phyloP scores from a whole-genome alignment of 371 early-diverging fungal genomes.

The Modicella reniformis region DNA sequence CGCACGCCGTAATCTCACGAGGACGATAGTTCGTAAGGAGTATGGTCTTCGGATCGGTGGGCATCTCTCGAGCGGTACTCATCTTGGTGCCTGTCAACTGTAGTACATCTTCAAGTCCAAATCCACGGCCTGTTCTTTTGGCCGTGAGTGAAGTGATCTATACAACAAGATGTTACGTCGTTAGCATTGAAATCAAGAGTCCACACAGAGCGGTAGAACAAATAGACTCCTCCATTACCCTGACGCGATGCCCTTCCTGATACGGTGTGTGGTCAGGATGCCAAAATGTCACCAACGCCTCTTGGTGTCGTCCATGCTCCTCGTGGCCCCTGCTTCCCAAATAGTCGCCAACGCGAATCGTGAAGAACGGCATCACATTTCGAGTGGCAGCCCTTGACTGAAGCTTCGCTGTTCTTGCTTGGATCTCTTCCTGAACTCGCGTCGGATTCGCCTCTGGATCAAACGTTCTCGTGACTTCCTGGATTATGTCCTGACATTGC shows the following conservation, averaged over 20 bases:
- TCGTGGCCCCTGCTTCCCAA: constrained; percentile 60
- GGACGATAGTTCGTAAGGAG: constrained; percentile 57
- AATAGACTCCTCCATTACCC: constrained; percentile 43
- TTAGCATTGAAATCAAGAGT: background rate
- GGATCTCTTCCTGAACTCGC: constrained; percentile 32
- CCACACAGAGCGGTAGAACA: too few species aligned
- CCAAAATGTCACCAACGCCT: constrained; percentile 66
- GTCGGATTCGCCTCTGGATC: constrained; percentile 11
- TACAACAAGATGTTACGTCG: too few species aligned
- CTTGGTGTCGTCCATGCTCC: constrained; percentile 21
- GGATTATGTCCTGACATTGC: constrained; percentile 34
- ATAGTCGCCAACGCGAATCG: constrained; percentile 25
- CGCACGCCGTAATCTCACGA: constrained; percentile 56
- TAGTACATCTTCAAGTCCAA: constrained; percentile 34
- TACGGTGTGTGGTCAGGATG: constrained; percentile 55
- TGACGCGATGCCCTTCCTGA: constrained; percentile 65
- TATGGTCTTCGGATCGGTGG: constrained; percentile 28
- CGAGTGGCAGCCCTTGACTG: constrained; percentile 13
- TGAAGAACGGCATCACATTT: constrained; percentile 25
- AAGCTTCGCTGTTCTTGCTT: constrained; percentile 33
- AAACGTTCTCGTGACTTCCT: constrained; percentile 38
- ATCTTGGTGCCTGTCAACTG: constrained; percentile 57
- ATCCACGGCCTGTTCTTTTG: constrained; percentile 53
- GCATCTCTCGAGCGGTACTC: constrained; percentile 59
- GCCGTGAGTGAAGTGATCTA: constrained; percentile 58